Evolutionary conservation across 2,329 filamentous ascomycete species (phyloP), one percentile per base, ranked within the genome.

Genomic region (Microcyclosporella mali): DNA sequence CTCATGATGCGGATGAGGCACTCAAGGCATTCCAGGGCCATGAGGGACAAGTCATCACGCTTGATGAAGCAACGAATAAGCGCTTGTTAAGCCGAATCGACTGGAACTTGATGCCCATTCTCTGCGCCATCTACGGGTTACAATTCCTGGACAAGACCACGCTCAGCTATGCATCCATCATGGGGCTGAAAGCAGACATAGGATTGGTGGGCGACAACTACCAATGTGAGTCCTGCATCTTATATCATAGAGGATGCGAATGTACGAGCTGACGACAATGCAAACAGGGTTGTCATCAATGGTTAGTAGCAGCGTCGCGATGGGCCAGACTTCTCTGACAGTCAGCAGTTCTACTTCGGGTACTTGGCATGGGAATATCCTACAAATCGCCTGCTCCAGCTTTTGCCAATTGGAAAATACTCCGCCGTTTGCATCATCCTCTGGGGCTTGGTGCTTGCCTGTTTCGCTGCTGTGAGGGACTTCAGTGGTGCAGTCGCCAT

Each of bases 361-460:
- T 75, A 75, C 41, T 57, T 77, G 12, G 75, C 71, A 2, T 57
- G 73, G 73, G 81, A 84, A 58, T 84, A 80, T 59, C 81, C 81
- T 1, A 83, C 80, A 1, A 81, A 74, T 55, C 72, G 77, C 10
- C 69, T 85, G 19, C 68, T 85, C 10, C 81, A 84, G 60, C 67
- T 73, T 1, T 63, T 84, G 2, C 81, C 81, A 0, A 62, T 84
- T 6, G 81, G 77, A 0, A 84, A 84, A 56, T 84, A 82, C 61
- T 81, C 75, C 1, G 78, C 77, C 0, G 70, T 74, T 47, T 82
- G 79, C 55, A 75, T 84, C 44, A 71, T 83, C 46, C 69, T 78
- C 52, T 84, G 81, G 81, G 81, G 81, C 1, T 33, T 70, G 1
- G 71, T 78, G 1, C 66, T 85, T 1, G 69, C 72, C 41, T 81